These are phyloP conservation scores for Kondoa subrosea DNA, from an alignment of 768 basidiomycete species.

Conservation along the genomic window DNA sequence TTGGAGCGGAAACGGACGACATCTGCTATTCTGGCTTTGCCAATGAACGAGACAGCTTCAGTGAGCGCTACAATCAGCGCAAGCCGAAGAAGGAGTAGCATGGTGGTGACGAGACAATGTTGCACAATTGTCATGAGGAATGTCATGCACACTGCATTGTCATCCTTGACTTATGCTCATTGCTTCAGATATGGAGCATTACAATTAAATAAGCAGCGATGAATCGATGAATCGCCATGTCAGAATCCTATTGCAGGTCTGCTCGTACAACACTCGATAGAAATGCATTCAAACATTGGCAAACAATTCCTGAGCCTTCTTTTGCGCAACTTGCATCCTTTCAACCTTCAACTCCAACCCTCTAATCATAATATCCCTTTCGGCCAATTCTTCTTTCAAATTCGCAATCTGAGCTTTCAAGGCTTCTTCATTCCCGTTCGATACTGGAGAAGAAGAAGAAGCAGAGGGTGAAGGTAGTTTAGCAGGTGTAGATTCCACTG, in stretches of 20 bases:
- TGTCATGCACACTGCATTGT: too few species aligned
- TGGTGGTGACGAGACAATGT: not conserved
- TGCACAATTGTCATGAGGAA: too few species aligned
- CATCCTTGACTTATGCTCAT: too few species aligned
- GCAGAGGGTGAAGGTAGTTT: constrained; percentile 20
- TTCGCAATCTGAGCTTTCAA: constrained; percentile 46
- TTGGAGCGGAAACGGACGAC: not conserved
- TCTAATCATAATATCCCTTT: constrained; percentile 63
- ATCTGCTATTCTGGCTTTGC: not conserved
- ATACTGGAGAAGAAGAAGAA: constrained; percentile 19
- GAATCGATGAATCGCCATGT: too few species aligned
- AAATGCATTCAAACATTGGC: constrained; percentile 4
- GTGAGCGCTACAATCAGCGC: not conserved
- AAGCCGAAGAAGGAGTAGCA: not conserved
- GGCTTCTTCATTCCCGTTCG: constrained; percentile 15
- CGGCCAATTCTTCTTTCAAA: constrained; percentile 52
- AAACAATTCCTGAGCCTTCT: constrained; percentile 12
- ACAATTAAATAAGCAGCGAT: too few species aligned
- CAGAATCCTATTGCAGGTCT: too few species aligned
- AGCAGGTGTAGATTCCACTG: constrained; percentile 15
- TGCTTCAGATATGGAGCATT: too few species aligned
- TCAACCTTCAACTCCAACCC: constrained; percentile 31
- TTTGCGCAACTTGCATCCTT: constrained; percentile 11
- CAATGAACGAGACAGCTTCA: not conserved
- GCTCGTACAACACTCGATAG: too few species aligned